Base-by-base conservation (phyloP, 2,329 filamentous ascomycete species). In the Fusarium foetens region DNA sequence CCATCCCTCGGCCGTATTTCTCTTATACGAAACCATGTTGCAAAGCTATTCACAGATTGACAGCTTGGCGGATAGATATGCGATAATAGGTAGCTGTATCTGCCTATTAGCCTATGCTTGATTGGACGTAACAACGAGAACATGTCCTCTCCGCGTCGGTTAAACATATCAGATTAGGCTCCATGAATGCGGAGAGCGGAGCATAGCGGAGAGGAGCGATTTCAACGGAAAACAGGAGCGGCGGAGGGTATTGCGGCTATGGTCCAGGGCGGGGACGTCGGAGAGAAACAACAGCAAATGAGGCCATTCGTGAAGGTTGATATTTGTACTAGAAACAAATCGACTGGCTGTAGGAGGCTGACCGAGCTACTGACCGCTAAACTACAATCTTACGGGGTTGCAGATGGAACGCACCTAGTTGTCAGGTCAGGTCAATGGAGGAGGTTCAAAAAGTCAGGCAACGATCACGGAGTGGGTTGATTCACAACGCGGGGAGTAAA, bases 11-110 rank as follows among this genome's bases (percentile, higher is more conserved):
- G 60, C 61, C 60, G 66, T 72, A 76, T 80, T 81, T 81, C 79
- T 81, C 77, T 81, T 80, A 80, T 79, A 80, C 77, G 74, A 80
- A 68, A 78, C 68, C 71, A 76, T 77, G 76, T 80, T 79, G 79
- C 79, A 79, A 80, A 78, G 75, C 75, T 49, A 71, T 75, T 75
- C 70, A 68, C 58, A 73, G 70, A 72, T 64, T 63, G 60, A 75
- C 72, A 73, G 66, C 54, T 66, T 45, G 66, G 71, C 69, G 59
- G 59, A 77, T 70, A 74, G 67, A 76, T 64, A 72, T 73, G 73
- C 70, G 71, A 71, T 58, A 51, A 53, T 53, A 27, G 23, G 55
- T 61, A 55, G 63, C 31, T 36, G 21, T 16, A 23, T 27, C 38
- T 54, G 46, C 67, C 51, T 73, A 69, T 55, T 72, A 63, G 70